These are phyloP conservation scores for Tubosaeta sp. DNA, from an alignment of 768 basidiomycete genomes.

Conservation along the genomic window DNA sequence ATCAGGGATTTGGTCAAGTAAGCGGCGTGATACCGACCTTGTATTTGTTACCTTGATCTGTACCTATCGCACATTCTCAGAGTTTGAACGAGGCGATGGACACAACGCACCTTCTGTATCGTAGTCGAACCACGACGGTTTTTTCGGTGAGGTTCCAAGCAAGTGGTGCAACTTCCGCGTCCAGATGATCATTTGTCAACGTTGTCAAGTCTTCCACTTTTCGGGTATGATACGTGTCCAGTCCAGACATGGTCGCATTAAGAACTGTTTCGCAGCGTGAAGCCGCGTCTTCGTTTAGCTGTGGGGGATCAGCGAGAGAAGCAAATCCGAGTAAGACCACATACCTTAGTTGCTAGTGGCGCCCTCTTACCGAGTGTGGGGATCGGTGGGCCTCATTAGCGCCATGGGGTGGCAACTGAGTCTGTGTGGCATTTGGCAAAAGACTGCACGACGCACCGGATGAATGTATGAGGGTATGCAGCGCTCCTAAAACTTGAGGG, in stretches of 20 bases:
- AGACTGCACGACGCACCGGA: constrained; percentile 41
- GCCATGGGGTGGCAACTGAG: constrained; percentile 33
- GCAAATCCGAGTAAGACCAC: not conserved
- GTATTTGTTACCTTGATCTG: constrained; percentile 88
- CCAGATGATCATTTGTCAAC: constrained; percentile 63
- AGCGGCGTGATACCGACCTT: constrained; percentile 48
- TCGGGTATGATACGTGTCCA: constrained; percentile 75
- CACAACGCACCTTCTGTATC: constrained; percentile 65
- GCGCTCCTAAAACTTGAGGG: constrained; percentile 68
- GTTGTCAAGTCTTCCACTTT: constrained; percentile 65
- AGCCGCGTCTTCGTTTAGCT: constrained; percentile 63
- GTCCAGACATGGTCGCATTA: constrained; percentile 84
- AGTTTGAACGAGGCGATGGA: not conserved
- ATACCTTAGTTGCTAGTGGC: constrained; percentile 41
- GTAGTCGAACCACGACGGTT: constrained; percentile 82
- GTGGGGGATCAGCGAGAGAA: constrained; percentile 5
- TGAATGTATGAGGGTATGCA: constrained; percentile 79
- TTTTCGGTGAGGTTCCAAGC: constrained; percentile 46
- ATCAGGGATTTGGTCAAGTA: constrained; percentile 4
- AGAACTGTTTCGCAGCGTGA: constrained; percentile 85
- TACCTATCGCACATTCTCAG: constrained; percentile 43
- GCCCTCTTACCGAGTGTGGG: constrained; percentile 63
- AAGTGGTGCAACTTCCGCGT: constrained; percentile 70
- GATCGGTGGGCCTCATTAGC: no score
- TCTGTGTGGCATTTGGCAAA: not conserved